Conservation (phyloP, 2,329 filamentous ascomycete species). For the Ciborinia camelliae region DNA sequence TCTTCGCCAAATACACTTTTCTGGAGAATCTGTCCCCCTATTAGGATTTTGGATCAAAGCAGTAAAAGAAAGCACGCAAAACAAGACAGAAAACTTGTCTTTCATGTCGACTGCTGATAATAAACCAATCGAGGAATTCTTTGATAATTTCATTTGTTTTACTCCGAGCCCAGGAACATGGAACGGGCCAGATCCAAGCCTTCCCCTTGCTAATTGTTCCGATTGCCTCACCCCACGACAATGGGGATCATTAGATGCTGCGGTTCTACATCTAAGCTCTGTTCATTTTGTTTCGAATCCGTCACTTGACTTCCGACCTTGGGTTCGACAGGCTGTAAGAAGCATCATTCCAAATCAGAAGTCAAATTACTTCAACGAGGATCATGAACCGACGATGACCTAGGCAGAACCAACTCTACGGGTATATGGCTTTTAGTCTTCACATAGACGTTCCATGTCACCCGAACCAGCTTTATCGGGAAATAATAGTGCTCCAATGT, state of each 20-base stretch:
- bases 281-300: background rate
- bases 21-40: background rate
- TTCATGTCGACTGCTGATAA: background rate
- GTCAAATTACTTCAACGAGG: background rate
- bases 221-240: background rate
- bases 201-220: background rate
- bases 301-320: background rate
- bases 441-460: background rate
- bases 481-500: background rate
- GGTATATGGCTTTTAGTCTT: no score
- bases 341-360: background rate
- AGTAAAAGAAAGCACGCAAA: background rate
- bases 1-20: background rate
- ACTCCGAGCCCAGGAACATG: background rate
- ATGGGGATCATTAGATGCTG: background rate
- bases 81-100: no score
- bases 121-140: background rate
- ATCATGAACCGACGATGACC: background rate
- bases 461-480: background rate
- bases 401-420: background rate
- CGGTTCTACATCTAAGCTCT: background rate
- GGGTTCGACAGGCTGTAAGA: background rate
- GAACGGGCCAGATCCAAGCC: background rate
- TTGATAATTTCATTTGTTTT: background rate
- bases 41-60: background rate